Base-by-base conservation (phyloP, 805 yeast species). In the Candida andamanensis region DNA sequence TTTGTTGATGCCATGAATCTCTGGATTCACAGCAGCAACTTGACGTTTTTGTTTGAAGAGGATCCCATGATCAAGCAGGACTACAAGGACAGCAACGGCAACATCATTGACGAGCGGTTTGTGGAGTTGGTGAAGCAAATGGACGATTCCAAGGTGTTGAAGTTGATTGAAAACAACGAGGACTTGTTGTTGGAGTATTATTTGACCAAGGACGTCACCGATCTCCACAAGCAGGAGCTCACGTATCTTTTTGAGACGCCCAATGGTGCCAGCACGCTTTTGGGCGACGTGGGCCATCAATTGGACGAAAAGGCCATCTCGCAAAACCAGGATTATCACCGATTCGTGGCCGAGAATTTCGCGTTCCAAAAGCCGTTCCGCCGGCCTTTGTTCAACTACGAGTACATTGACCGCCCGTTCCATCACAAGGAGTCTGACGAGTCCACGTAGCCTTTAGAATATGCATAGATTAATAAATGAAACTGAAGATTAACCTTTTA, bases 301-400 rank as follows among this genome's bases (percentile, higher is more conserved):
- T 38, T 36, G 31, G 16, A 27, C 3, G 39, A 28, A 15, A 30
- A 24, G 1, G 41, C 39, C 5, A 44, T 47, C 15, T 29, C 32
- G 20, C 28, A 37, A 15, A 40, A 46, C 32, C 41, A n/a, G 7
- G 51, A 44, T 10, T 52, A 52, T 23, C 49, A 49, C 30, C 32
- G 37, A 25, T 43, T 50, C 12, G 49, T 48, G 8, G 37, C 45
- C 2, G 27, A 39, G 21, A 32, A 33, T 17, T 42, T 50, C 36
- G 42, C 45, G 29, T 50, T 52, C 35, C 47, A 42, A 36, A 45
- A 37, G 15, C 58, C 58, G 15, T 41, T 50, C 24, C 40, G 52
- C 36, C 34, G 55, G 26, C 47, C 58, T 6, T 37, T 53, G 18
- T 53, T 49, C 36, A 49, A 49, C 28, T 53, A 49, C 35, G 58